Evolutionary conservation across 2,329 filamentous ascomycete genomes (phyloP).

Genomic region (Fonsecaea pugnacius): DNA sequence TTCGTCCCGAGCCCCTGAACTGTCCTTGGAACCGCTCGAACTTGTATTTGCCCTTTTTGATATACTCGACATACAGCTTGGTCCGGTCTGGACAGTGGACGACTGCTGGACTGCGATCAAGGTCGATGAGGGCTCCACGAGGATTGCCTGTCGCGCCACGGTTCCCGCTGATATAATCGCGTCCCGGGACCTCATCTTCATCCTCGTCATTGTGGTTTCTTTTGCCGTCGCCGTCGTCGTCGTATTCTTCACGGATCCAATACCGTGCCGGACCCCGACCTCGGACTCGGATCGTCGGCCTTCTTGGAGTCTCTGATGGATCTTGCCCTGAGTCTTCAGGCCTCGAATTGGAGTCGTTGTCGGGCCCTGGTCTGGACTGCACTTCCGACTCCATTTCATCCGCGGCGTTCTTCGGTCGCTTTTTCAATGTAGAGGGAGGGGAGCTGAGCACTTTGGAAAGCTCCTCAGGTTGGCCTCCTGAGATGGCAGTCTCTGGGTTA

Average conservation of each 20-base stretch:
- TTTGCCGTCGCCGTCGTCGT: neutral
- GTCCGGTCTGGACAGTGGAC: conserved; percentile 12
- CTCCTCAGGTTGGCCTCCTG: neutral
- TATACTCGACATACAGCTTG: conserved; percentile 27
- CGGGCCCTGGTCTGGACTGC: neutral
- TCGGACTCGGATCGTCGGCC: neutral
- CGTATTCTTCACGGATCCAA: neutral
- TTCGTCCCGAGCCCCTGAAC: neutral
- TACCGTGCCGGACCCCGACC: neutral
- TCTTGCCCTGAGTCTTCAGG: neutral
- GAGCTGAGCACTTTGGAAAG: neutral
- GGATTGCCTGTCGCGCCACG: neutral
- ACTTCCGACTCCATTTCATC: neutral
- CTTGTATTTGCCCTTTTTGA: conserved; percentile 22
- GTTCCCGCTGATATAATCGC: conserved; percentile 2
- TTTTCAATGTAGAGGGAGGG: neutral
- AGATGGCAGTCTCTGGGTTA: neutral
- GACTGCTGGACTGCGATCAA: neutral
- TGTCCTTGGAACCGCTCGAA: conserved; percentile 5
- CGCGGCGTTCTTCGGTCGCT: neutral
- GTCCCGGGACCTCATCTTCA: neutral
- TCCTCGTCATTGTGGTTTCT: neutral
- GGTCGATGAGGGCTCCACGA: conserved; percentile 14
- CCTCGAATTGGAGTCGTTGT: neutral
- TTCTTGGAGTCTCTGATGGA: neutral